phyloP scores from a whole-genome alignment of 1,139 yeast species.

The Wickerhamiella pararugosa region DNA sequence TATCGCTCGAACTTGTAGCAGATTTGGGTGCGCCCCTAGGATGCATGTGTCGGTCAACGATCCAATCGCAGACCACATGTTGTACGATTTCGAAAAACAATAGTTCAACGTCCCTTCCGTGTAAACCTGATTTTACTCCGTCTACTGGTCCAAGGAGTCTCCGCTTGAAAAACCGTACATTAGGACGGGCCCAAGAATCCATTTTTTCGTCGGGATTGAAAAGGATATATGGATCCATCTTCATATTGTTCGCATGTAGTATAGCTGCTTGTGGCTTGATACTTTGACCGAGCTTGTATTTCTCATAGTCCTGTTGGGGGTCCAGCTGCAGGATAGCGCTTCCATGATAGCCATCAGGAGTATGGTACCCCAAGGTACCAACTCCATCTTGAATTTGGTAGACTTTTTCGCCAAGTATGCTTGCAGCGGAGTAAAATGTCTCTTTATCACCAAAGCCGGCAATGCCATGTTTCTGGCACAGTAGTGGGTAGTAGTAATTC shows the following conservation, averaged over 20 bases:
- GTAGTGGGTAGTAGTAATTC: slow-evolving; percentile 61
- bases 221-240: slow-evolving; percentile 5
- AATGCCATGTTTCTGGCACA: slow-evolving; percentile 53
- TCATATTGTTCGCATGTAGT: slow-evolving; percentile 7
- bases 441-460: slow-evolving; percentile 90
- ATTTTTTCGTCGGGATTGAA: slow-evolving; percentile 33
- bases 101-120: slow-evolving; percentile 17
- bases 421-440: slow-evolving; percentile 9
- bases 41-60: slow-evolving; percentile 5
- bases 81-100: slow-evolving; percentile 23
- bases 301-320: slow-evolving; percentile 5
- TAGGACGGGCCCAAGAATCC: slow-evolving; percentile 40
- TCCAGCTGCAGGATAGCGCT: slow-evolving; percentile 5
- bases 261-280: slow-evolving; percentile 36
- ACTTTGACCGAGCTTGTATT: neutral
- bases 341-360: slow-evolving; percentile 3
- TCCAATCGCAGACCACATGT: slow-evolving; percentile 14
- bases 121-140: slow-evolving; percentile 9
- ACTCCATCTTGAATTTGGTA: slow-evolving; percentile 3
- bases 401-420: slow-evolving; percentile 1
- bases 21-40: slow-evolving; percentile 7
- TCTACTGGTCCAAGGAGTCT: slow-evolving; percentile 17
- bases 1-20: neutral
- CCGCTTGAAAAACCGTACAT: slow-evolving; percentile 11
- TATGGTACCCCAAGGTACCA: slow-evolving; percentile 4